These are phyloP conservation scores for Pyrenophora seminiperda DNA, from an alignment of 2,329 filamentous ascomycete genomes.

Conservation along the genomic window DNA sequence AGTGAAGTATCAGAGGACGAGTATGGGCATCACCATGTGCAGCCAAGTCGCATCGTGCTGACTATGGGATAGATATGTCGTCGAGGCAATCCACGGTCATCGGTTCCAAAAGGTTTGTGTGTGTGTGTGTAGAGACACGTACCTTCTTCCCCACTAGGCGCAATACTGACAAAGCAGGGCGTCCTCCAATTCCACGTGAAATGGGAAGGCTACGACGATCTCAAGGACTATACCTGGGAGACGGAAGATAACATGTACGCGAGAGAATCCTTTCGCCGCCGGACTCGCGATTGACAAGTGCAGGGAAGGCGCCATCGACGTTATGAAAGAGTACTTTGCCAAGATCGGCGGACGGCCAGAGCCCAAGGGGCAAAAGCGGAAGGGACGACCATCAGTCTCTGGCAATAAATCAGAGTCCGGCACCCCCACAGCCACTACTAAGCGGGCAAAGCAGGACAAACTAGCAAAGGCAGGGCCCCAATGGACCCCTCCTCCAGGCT, in stretches of 20 bases:
- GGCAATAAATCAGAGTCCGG: conserved; percentile 25
- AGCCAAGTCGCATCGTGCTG: conserved; percentile 18
- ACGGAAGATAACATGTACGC: conserved; percentile 72
- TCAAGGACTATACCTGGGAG: conserved; percentile 77
- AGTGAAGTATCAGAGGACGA: conserved; percentile 44
- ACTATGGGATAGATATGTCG: conserved; percentile 64
- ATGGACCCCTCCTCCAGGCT: conserved; percentile 73
- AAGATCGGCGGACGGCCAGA: conserved; percentile 67
- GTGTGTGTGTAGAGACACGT: conserved; percentile 8
- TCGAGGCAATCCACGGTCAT: conserved; percentile 74
- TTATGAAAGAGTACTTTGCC: conserved; percentile 68
- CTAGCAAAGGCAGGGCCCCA: conserved; percentile 49
- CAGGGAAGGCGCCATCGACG: conserved; percentile 51
- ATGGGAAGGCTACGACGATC: conserved; percentile 78
- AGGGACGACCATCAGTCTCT: conserved; percentile 35
- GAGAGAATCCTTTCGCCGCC: background rate
- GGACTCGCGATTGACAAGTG: conserved; percentile 6
- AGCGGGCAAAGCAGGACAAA: conserved; percentile 49
- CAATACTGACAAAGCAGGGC: conserved; percentile 25
- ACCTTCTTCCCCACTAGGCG: conserved; percentile 33
- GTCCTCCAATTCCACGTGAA: conserved; percentile 69
- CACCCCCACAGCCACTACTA: conserved; percentile 31
- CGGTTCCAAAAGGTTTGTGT: conserved; percentile 55
- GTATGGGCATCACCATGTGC: conserved; percentile 50
- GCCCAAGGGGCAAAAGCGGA: conserved; percentile 62